Conservation (phyloP, 805 yeast species). For the Lachancea meyersii region DNA sequence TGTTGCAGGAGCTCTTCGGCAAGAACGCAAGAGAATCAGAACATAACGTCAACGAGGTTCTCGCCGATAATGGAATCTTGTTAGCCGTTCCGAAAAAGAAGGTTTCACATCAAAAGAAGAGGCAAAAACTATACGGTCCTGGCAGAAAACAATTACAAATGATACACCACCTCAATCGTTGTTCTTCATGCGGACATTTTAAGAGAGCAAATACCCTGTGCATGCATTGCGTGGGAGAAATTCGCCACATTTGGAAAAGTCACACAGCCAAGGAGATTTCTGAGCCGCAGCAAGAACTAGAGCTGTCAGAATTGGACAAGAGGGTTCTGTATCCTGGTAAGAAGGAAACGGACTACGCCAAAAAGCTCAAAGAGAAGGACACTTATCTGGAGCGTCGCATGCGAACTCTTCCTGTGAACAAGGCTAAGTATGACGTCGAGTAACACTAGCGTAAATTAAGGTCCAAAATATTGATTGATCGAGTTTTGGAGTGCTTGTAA, state of each 20-base stretch:
- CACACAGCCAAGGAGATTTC: constrained; percentile 25
- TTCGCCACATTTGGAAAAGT: constrained; percentile 64
- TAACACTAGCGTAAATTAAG: not conserved
- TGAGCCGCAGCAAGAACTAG: constrained; percentile 30
- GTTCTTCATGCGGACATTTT: constrained; percentile 92
- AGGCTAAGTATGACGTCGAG: no score
- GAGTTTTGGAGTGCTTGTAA: not conserved
- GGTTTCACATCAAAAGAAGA: constrained; percentile 76
- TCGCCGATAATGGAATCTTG: constrained; percentile 64
- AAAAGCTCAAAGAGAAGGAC: constrained; percentile 44
- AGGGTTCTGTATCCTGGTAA: constrained; percentile 71
- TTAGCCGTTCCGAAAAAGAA: constrained; percentile 94
- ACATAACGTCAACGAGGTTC: constrained; percentile 57
- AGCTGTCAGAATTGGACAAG: constrained; percentile 51
- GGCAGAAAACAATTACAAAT: constrained; percentile 76
- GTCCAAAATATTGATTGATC: not conserved
- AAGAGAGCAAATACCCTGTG: constrained; percentile 88
- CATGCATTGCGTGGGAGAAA: constrained; percentile 84
- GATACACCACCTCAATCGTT: constrained; percentile 70
- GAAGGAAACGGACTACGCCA: constrained; percentile 40
- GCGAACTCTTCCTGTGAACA: constrained; percentile 50
- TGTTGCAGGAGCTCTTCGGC: constrained; percentile 38
- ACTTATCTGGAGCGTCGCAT: constrained; percentile 52
- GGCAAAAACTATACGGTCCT: constrained; percentile 77
- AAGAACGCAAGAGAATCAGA: constrained; percentile 52